phyloP scores from a whole-genome alignment of 306 rosid genomes.

The Ochetophila trinervis region DNA sequence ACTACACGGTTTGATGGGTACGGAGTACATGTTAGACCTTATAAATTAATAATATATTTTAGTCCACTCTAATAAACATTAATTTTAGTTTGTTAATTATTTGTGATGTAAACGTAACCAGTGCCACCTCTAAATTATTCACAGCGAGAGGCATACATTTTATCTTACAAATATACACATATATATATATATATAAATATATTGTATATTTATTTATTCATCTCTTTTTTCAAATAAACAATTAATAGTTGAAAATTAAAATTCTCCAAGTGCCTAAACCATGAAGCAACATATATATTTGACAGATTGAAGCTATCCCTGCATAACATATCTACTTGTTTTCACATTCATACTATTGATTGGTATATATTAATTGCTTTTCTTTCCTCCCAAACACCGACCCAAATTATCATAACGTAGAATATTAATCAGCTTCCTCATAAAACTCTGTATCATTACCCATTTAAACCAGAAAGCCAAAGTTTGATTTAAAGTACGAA shows the following conservation, averaged over 20 bases:
- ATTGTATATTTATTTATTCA: too few relatives aligned
- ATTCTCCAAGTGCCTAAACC: neutral
- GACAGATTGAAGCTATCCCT: slow-evolving; percentile 13
- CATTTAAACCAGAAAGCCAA: neutral
- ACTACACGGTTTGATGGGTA: slow-evolving; percentile 31
- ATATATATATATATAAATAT: too few relatives aligned
- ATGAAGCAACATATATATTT: slow-evolving; percentile 1
- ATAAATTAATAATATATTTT: too few relatives aligned
- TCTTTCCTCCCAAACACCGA: neutral
- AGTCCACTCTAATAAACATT: too few relatives aligned
- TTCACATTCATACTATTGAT: slow-evolving; percentile 1
- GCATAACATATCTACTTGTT: neutral
- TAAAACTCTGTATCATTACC: neutral
- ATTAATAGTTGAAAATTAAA: neutral
- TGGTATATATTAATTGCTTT: neutral
- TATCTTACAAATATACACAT: too few relatives aligned
- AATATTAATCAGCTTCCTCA: neutral
- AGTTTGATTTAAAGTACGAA: too few relatives aligned
- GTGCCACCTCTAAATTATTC: too few relatives aligned
- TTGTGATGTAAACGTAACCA: too few relatives aligned
- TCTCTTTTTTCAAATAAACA: too few relatives aligned
- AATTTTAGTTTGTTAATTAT: too few relatives aligned
- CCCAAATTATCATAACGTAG: neutral
- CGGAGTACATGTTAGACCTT: slow-evolving; percentile 21
- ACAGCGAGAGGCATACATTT: too few relatives aligned